Base-by-base conservation (phyloP, 2,329 filamentous ascomycete species). In the Orbilia blumenaviensis region DNA sequence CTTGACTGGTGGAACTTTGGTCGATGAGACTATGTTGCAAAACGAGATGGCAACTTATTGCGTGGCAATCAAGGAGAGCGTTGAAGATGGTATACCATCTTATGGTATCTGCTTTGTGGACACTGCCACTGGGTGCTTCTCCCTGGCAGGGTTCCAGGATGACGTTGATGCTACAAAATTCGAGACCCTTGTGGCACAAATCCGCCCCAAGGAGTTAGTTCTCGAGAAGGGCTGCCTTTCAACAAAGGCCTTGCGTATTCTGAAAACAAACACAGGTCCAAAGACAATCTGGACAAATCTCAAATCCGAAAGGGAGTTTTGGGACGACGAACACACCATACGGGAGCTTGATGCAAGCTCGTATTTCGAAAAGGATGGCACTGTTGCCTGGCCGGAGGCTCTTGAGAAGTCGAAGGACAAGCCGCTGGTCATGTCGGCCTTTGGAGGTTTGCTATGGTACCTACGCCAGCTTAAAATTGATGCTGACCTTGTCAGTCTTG, bases 21-120 rank as follows among this genome's bases (percentile, higher is more conserved):
- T 99, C 3, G 95, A 99, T 76, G 94, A 93, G 14, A 90, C 92
- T 79, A 99, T 99, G 95, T 88, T 99, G 42, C 94, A 98, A 82
- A 93, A 97, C 81, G 95, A 99, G 82, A 97, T 97, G 91, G 92
- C 95, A 1, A 96, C 93, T 0, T 98, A 93, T 83, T 99, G 95
- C 82, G 93, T 95, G 63, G 92, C 95, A 1, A 95, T 99, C 84
- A 99, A 99, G 82, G 78, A 78, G 54, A 63, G 64, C 32, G 85
- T 91, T 9, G 85, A 89, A 0, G 89, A 95, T 77, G 91, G 90
- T 63, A 85, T 89, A 27, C 94, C 95, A 3, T 89, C 89, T 0
- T 99, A 99, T 82, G 95, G 95, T 7, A 89, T 99, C 61, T 90
- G 93, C 0, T 97, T 98, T 83, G 92, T 96, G 9, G 95, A 99